Evolutionary conservation across 2,329 filamentous ascomycete species (phyloP).

Genomic region (Fusarium odoratissimum): DNA sequence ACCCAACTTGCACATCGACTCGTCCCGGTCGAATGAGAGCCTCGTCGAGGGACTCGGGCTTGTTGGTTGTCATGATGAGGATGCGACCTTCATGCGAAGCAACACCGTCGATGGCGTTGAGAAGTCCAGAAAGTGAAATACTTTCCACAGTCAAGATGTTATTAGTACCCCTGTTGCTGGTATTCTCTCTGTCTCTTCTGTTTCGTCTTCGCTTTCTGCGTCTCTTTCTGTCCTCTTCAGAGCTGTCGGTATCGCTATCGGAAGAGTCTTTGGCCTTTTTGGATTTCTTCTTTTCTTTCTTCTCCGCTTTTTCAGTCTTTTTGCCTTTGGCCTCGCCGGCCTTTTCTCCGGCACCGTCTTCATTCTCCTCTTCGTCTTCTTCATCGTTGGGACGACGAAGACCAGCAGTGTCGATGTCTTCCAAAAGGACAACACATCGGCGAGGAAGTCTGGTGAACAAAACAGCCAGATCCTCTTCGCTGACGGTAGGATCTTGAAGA

Average conservation of each 20-base stretch:
- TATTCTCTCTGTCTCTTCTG: constrained; percentile 32
- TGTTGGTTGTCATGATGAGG: constrained; percentile 86
- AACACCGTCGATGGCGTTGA: constrained; percentile 87
- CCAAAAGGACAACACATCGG: constrained; percentile 73
- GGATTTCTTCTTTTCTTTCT: constrained; percentile 42
- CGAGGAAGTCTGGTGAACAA: constrained; percentile 71
- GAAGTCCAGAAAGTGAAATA: constrained; percentile 81
- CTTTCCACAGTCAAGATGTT: constrained; percentile 47
- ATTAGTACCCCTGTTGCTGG: constrained; percentile 39
- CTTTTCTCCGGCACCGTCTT: constrained; percentile 16
- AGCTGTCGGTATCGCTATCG: constrained; percentile 40
- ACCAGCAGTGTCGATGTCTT: constrained; percentile 76
- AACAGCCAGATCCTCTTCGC: constrained; percentile 68
- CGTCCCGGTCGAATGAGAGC: constrained; percentile 80
- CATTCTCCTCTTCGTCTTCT: constrained; percentile 43
- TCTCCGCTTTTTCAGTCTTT: constrained; percentile 14
- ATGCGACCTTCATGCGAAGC: constrained; percentile 82
- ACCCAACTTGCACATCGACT: constrained; percentile 76
- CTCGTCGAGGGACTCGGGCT: constrained; percentile 77
- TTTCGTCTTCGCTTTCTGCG: constrained; percentile 36
- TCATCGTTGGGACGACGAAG: constrained; percentile 58
- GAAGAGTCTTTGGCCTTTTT: constrained; percentile 44
- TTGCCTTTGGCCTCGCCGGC: constrained; percentile 3
- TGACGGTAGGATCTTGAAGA: constrained; percentile 67
- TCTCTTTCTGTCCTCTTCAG: constrained; percentile 37